Evolutionary conservation across 768 basidiomycete genomes (phyloP).

Genomic region (Xerocomellus amylosporus): DNA sequence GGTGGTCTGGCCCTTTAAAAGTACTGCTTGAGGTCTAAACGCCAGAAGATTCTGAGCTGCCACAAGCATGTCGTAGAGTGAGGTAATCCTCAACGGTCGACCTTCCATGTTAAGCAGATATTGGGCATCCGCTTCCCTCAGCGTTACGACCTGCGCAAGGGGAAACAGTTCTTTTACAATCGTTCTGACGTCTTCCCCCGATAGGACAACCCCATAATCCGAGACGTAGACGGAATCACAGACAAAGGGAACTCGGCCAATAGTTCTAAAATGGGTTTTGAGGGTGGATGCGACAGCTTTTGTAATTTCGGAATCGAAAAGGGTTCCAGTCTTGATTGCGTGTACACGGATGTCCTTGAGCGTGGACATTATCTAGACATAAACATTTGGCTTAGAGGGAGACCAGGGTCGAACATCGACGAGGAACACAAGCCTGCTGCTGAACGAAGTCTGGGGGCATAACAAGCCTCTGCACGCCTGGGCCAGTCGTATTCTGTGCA

Average conservation of each 20-base stretch:
- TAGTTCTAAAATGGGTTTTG: background rate
- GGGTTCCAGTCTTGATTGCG: background rate
- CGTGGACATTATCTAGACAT: background rate
- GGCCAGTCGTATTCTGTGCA: background rate
- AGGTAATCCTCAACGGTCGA: background rate
- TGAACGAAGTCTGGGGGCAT: background rate
- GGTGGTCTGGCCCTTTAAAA: background rate
- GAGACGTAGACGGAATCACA: constrained; percentile 1
- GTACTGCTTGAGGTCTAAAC: background rate
- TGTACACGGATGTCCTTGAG: background rate
- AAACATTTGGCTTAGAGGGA: background rate
- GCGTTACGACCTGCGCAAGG: background rate
- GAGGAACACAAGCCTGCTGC: background rate
- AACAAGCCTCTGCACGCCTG: background rate
- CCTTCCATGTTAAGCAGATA: background rate
- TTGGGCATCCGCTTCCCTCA: background rate
- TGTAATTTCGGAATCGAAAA: background rate
- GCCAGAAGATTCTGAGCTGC: background rate
- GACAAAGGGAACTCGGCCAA: background rate
- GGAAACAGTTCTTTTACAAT: background rate
- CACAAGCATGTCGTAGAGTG: background rate
- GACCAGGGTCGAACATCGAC: background rate
- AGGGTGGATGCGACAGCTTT: background rate
- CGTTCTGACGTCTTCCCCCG: background rate
- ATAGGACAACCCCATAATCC: background rate